A percentile compares a stretch with the other conserved stretches of the same genome.
Evolutionary conservation across 2,329 filamentous ascomycete genomes (phyloP).

Genomic region (Aspergillus neoniger): DNA sequence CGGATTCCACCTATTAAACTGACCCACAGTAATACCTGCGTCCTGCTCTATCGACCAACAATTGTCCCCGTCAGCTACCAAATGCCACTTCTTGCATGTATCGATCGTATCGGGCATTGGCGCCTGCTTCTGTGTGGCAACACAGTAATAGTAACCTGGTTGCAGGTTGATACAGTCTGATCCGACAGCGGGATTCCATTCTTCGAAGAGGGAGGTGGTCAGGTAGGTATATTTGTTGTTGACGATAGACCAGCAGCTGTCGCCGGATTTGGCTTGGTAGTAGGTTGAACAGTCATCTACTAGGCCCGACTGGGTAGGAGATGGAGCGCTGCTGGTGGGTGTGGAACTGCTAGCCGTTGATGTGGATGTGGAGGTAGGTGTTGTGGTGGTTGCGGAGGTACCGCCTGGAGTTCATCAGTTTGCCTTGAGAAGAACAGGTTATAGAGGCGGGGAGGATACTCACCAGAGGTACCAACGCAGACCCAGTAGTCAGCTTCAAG

Average conservation of each 20-base stretch:
- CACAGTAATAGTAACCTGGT: constrained; percentile 15
- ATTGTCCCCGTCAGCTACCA: constrained; percentile 24
- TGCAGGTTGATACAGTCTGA: constrained; percentile 11
- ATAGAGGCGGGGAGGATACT: not conserved
- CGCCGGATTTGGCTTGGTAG: constrained; percentile 18
- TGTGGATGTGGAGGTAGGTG: not conserved
- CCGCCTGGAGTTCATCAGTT: not conserved
- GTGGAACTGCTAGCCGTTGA: constrained; percentile 1
- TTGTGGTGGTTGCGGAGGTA: not conserved
- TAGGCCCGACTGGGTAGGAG: constrained; percentile 20
- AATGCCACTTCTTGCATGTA: constrained; percentile 29
- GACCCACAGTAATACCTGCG: constrained; percentile 14
- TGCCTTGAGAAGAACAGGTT: not conserved
- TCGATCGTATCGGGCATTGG: constrained; percentile 16
- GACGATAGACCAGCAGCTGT: constrained; percentile 17
- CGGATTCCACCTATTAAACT: constrained; percentile 28
- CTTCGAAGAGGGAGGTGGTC: constrained; percentile 1
- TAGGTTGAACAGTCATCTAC: constrained; percentile 16
- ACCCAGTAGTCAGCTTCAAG: constrained; percentile 4
- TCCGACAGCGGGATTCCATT: constrained; percentile 21
- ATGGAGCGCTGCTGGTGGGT: constrained; percentile 11
- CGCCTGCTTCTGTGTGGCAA: constrained; percentile 1
- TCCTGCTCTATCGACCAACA: constrained; percentile 25
- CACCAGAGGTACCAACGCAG: not conserved
- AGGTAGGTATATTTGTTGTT: constrained; percentile 14